Base-by-base conservation (phyloP, 2,329 filamentous ascomycete species). In the Aureobasidium sp. region DNA sequence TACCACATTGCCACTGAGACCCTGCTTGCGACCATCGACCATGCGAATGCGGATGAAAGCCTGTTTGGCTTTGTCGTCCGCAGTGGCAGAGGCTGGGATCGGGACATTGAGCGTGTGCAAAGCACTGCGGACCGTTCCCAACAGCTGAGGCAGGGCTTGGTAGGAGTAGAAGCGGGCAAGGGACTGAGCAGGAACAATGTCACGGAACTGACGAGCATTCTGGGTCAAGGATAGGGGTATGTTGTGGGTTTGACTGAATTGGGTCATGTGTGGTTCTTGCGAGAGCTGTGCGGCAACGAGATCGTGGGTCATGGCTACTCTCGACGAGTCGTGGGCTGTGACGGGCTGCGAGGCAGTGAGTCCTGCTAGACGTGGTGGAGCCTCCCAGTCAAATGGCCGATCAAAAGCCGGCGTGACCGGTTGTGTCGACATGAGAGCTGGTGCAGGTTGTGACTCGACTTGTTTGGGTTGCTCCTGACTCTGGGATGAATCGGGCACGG, bases 121-220 rank as follows among this genome's bases (percentile, higher is more conserved):
- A 1, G 89, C 87, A 59, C 90, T 86, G 61, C 81, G 78, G 17
- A 98, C 75, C 66, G 91, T 83, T 48, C 90, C 85, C 0, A 95
- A 78, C 1, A 98, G 80, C 54, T 91, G 79, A 12, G 79, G 73
- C 5, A 88, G 75, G 1, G 88, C 80, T 63, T 91, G 83, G 45
- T 85, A 80, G 0, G 90, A 96, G 70, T 93, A 90, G 77, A 98
- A 98, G 54, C 90, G 86, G 6, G 91, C 91, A 57, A 98, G 80
- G 0, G 87, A 83, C 66, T 94, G 87, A 6, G 86, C 77, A 0
- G 93, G 94, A 38, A 96, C 82, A 61, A 98, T 94, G 67, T 98
- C 93, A 59, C 81, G 81, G 76, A 97, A 98, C 39, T 80, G 82
- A 25, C 86, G 86, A 3, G 93, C 93, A 57, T 86, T 85, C 68